Conservation (phyloP, 805 yeast genomes). For the Ogataea philodendri region DNA sequence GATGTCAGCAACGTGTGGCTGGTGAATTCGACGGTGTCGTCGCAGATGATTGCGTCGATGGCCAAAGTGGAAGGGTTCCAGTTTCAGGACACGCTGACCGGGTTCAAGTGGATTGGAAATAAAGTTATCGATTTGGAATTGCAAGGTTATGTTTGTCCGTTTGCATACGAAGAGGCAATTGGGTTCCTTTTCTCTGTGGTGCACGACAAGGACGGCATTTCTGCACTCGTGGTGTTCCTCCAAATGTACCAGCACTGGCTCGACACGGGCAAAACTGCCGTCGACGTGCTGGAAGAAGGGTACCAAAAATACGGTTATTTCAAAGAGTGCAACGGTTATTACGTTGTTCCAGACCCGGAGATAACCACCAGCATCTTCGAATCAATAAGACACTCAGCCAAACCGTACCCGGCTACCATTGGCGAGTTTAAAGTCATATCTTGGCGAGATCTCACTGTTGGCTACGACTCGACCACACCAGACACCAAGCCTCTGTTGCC, state of each 20-base stretch:
- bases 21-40: slow-evolving; percentile 88
- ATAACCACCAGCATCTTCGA: slow-evolving; percentile 56
- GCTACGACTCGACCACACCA: slow-evolving; percentile 68
- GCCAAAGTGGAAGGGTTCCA: slow-evolving; percentile 60
- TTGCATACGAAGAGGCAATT: slow-evolving; percentile 93
- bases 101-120: slow-evolving; percentile 97
- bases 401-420: slow-evolving; percentile 44
- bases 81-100: slow-evolving; percentile 83
- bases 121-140: slow-evolving; percentile 69
- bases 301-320: slow-evolving; percentile 71
- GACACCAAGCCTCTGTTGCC: slow-evolving; percentile 66
- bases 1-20: slow-evolving; percentile 46
- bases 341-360: slow-evolving; percentile 54
- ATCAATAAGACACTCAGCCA: slow-evolving; percentile 33
- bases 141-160: slow-evolving; percentile 70
- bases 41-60: slow-evolving; percentile 72
- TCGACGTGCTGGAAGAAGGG: slow-evolving; percentile 55
- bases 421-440: slow-evolving; percentile 56
- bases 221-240: slow-evolving; percentile 73
- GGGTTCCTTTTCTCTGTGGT: slow-evolving; percentile 87
- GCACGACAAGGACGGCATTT: slow-evolving; percentile 90
- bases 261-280: slow-evolving; percentile 36
- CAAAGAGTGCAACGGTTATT: slow-evolving; percentile 86
- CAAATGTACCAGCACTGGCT: slow-evolving; percentile 62
- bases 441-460: slow-evolving; percentile 85